Evolutionary conservation across 2,329 filamentous ascomycete genomes (phyloP).

Genomic region (Didymella glomerata): DNA sequence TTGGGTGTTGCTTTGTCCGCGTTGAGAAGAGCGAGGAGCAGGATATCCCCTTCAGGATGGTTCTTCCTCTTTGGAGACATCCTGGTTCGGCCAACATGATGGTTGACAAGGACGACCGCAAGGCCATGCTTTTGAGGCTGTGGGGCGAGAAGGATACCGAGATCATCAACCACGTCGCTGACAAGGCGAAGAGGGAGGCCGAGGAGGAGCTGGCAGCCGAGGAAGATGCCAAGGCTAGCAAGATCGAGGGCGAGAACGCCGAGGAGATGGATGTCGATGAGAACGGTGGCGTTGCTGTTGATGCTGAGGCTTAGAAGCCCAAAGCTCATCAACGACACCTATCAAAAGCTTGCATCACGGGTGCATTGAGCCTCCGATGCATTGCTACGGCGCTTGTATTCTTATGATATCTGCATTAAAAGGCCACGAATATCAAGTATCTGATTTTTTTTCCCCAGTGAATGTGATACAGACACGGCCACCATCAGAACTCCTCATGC

Average conservation of each 20-base stretch:
- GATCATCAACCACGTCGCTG: conserved; percentile 58
- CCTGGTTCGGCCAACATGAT: conserved; percentile 93
- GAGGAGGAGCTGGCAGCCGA: conserved; percentile 22
- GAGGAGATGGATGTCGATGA: conserved; percentile 24
- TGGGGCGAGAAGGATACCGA: conserved; percentile 90
- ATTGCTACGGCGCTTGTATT: no score
- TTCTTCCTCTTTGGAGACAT: conserved; percentile 93
- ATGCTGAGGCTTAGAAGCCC: conserved; percentile 8
- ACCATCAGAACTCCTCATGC: no score
- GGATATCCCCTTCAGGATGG: conserved; percentile 77
- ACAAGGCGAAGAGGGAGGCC: conserved; percentile 43
- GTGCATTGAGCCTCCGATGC: no score
- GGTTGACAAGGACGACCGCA: conserved; percentile 96
- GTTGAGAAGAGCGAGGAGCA: conserved; percentile 77
- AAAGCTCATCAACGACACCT: no score
- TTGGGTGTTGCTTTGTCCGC: conserved; percentile 90
- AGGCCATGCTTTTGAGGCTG: conserved; percentile 86
- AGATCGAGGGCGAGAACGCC: conserved; percentile 29
- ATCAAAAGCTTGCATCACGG: no score
- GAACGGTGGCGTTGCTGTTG: conserved; percentile 19
- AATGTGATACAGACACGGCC: no score
- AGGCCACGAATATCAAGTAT: no score
- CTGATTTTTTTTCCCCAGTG: no score
- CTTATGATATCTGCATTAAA: no score
- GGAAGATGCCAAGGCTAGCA: conserved; percentile 21